Evolutionary conservation across 306 rosid genomes (phyloP), one percentile per base, ranked within the genome.

Genomic region (Lathyrus oleraceus): DNA sequence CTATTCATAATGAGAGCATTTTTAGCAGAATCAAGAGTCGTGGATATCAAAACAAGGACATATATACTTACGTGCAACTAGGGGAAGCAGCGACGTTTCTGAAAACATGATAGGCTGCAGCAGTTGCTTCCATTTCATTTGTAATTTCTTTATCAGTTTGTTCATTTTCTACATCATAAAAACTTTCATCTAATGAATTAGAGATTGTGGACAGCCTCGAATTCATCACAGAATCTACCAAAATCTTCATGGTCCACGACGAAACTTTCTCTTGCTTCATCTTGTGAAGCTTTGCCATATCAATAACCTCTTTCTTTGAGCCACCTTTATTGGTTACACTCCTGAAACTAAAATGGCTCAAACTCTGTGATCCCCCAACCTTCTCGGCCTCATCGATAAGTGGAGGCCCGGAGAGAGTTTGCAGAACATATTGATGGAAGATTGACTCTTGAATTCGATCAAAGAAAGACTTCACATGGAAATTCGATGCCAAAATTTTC

Each of bases 161-260:
- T 25, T 78, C 91, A 65, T 21, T 54, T 32, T 49, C 88, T 47
- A 28, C 85, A 27, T 69, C 81, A 65, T 81, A 77, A 68, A 87
- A 72, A 75, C 77, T 86, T 81, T 83, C 85, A 25, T 93, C 96
- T 13, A 90, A 67, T 39, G 84, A 54, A 60, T 76, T 74, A 6
- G 97, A 91, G 65, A 94, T 80, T 9, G 98, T 92, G 60, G 96
- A 83, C 40, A 94, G 77, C 72, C 96, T 86, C 10, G 97, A 91
- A 81, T 77, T 87, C 17, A 81, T 61, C 74, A 91, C 88, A 30
- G 92, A 96, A 64, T 95, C 97, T 44, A 91, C 83, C 86, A 95
- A 78, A 43, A 78, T 83, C 84, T 95, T 95, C 97, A 95, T 91
- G 10, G 96, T 95, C 97, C 99, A 91, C 4, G 99, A 87, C 4